Evolutionary conservation across 2,329 filamentous ascomycete genomes (phyloP), one percentile per base, ranked within the genome.

Genomic region (Fusarium clavum): DNA sequence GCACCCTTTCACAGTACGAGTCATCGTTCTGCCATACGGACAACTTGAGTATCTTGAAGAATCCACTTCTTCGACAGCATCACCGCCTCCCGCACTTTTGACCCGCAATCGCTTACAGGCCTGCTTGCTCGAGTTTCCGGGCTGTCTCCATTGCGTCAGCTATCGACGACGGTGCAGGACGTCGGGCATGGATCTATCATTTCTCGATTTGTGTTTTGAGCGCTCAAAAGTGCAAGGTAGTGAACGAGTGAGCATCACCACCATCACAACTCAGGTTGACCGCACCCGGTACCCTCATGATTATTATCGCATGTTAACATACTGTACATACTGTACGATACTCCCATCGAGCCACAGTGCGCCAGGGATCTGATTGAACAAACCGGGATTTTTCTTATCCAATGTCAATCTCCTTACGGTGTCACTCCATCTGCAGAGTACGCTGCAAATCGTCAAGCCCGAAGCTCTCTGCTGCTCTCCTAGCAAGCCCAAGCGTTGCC

Each of bases 61-160:
- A 16, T n/a, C 65, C 68, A 71, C 64, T 55, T 69, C 48, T 52
- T 47, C 48, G 61, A 58, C 69, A 68, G 55, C 60, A 71, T 68
- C 59, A 71, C 67, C 67, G 61, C 67, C 59, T 70, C 63, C 67
- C 53, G 67, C 67, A 65, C 52, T 52, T 51, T 55, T 48, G 55
- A 68, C 64, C 68, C 55, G 64, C 68, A 57, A 67, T 55, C 64
- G 68, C 55, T 71, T 60, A 57, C 68, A 52, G 60, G 63, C 44
- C 52, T 55, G 68, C 22, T 47, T 56, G 61, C 44, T 61, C 40
- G 16, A 57, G 49, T 57, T 69, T 51, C 60, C 30, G 61, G 53
- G 55, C 56, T 59, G 55, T 56, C 53, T 61, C 67, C 60, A 72
- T 71, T 73, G 70, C 67, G 67, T 72, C 70, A 72, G 70, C 57